Conservation (phyloP, 495 filamentous ascomycete species). For the Penicillium parvum region DNA sequence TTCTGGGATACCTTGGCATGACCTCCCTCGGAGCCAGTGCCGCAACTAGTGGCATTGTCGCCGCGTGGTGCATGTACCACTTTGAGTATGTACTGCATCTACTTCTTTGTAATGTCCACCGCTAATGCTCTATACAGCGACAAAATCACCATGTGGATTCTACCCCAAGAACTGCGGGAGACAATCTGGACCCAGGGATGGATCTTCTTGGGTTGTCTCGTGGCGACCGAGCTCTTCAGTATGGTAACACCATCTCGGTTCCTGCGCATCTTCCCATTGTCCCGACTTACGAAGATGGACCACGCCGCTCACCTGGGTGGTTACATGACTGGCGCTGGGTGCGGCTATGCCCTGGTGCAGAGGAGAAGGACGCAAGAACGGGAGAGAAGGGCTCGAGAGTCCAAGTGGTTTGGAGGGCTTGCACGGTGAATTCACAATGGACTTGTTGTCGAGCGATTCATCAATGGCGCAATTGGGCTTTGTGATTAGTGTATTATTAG, state of each 20-base stretch:
- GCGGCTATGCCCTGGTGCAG: conserved; percentile 24
- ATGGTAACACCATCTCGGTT: conserved; percentile 27
- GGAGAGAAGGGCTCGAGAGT: conserved; percentile 15
- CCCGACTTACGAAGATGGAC: conserved; percentile 47
- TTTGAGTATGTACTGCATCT: conserved; percentile 31
- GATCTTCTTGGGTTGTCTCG: conserved; percentile 33
- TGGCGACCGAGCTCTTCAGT: conserved; percentile 36
- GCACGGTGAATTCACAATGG: no score
- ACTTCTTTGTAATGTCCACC: not conserved
- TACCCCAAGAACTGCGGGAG: conserved; percentile 37
- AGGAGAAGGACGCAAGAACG: conserved; percentile 14
- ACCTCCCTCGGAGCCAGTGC: conserved; percentile 71
- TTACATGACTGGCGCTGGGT: conserved; percentile 47
- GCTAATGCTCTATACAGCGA: conserved; percentile 25
- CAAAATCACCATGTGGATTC: conserved; percentile 39
- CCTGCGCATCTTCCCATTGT: conserved; percentile 20
- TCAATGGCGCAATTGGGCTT: no score
- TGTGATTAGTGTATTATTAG: no score
- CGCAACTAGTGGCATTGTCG: conserved; percentile 62
- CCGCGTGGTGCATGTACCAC: conserved; percentile 65
- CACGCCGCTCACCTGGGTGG: conserved; percentile 72
- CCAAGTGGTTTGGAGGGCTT: conserved; percentile 13
- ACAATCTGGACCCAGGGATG: conserved; percentile 32
- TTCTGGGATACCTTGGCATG: conserved; percentile 45
- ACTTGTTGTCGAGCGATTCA: no score